Base-by-base conservation (phyloP, 129 eudicot species). In the Flaveria brownii region DNA sequence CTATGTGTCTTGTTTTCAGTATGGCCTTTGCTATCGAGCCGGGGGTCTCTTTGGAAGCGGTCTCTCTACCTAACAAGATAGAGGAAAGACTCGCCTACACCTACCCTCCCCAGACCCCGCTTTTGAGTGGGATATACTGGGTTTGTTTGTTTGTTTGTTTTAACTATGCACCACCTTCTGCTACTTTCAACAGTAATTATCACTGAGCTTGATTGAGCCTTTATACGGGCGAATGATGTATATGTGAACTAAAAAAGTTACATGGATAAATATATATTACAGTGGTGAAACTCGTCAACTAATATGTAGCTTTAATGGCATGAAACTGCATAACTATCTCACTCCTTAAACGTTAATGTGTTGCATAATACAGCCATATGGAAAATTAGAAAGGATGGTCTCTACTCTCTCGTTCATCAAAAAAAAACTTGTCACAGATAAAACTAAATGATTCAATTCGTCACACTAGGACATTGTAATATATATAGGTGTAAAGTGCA, bases 401-500 rank as follows among this genome's bases (percentile, higher is more conserved):
- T n/a, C n/a, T n/a, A n/a, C n/a, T n/a, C n/a, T 22, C 64, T 57
- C 30, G 2, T 10, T 20, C 60, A 16, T n/a, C 2, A 12, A 13
- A 47, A 47, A 74, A 1, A 9, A 20, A 20, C 22, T 60, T 23
- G 60, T 45, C n/a, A 54, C 5, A 42, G 0, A 73, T 42, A 74
- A n/a, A 43, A 14, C 75, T 56, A 68, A 49, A 57, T 69, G 12
- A 23, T 57, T 64, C 41, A 68, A 51, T 50, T 68, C 74, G 55
- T 47, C 41, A 41, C 54, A 41, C 68, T 36, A 22, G 15, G 41
- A 39, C 22, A n/a, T 14, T 74, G 45, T 73, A 23, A 66, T 42
- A 45, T 45, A 73, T 41, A 73, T 20, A 56, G 41, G 8, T 14
- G 68, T 41, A 30, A 42, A 11, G 18, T 64, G 17, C n/a, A 54